Base-by-base conservation (phyloP, 768 basidiomycete species). In the Amanita inopinata region DNA sequence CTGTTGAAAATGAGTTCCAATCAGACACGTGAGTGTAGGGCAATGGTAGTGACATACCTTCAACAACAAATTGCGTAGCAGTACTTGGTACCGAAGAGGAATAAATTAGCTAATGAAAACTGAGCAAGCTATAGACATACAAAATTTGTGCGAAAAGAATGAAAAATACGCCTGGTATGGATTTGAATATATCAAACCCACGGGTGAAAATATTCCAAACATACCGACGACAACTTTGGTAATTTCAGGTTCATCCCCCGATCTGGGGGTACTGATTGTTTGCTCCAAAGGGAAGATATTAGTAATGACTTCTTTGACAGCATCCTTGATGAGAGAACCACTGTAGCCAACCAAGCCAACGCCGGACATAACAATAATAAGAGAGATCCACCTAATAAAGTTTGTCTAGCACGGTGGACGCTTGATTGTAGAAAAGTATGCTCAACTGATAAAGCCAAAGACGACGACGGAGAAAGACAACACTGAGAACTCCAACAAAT, bases 71-170 rank as follows among this genome's bases (percentile, higher is more conserved):
- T 58, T 93, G 91, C 7, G 79, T 77, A 43, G 91, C 91, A 20
- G 88, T 86, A 66, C 88, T 92, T n/a, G 57, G 19, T 46, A 40
- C 10, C 46, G 24, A 22, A 30, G 42, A 31, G 32, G 25, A 20
- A 40, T 35, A 40, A 33, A 53, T 50, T 47, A 53, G 38, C 46
- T 47, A 48, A 46, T 46, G 38, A 59, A 48, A 47, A 27, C 32
- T 44, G 50, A 48, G 46, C 28, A n/a, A 45, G 28, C 27, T 33
- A 8, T 47, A 28, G 44, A 56, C 83, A 70, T 58, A 90, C 87
- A 97, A 97, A 49, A 96, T 62, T 61, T 98, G 94, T 18, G 94
- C 94, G 57, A 96, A 91, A 20, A 96, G 64, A 42, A 98, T 73
- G 59, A 99, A 83, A 59, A 89, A 78, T 23, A 98, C 80, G 42